Base-by-base conservation (phyloP, 2,329 filamentous ascomycete genomes). In the Trichoderma brevicompactum region DNA sequence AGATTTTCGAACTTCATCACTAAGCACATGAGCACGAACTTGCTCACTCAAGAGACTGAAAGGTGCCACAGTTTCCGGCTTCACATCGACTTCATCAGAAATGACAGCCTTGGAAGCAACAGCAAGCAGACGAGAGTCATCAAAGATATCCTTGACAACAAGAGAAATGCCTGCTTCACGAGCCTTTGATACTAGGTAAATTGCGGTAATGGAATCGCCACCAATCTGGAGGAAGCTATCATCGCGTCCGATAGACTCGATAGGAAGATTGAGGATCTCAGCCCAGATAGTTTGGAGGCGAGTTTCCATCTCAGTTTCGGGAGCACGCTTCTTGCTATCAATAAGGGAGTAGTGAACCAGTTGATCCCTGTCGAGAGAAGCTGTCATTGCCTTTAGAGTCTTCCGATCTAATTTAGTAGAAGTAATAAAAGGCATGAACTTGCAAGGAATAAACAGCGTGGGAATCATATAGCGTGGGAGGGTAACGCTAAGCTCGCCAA, bases 391-490 rank as follows among this genome's bases (percentile, higher is more conserved):
- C 3, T 56, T 54, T 2, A 69, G 49, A 12, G 19, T 36, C 15
- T 48, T 61, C 15, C 65, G 40, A 13, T 69, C 65, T 2, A 65
- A 23, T 23, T 69, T 69, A 0, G 61, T 66, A 0, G 68, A 65
- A 2, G 49, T 59, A 2, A 53, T 67, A 2, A 65, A 10, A 15
- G 79, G 79, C 74, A 81, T 79, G 15, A 72, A 67, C 1, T 71
- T 69, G 13, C 80, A 69, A 7, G 79, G 79, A 40, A 81, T 75
- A 56, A 79, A 80, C 3, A 74, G 73, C 0, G 76, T 74, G 3
- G 80, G 79, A 0, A 81, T 73, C 79, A 81, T 81, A 70, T 81
- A 81, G 34, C 71, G 70, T 1, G 74, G 73, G 15, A 70, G 65
- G 9, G 41, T 46, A 2, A 61, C 46, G 13, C 9, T 28, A 23